Base-by-base conservation (phyloP, 768 basidiomycete species). In the Lactarius hatsudake region DNA sequence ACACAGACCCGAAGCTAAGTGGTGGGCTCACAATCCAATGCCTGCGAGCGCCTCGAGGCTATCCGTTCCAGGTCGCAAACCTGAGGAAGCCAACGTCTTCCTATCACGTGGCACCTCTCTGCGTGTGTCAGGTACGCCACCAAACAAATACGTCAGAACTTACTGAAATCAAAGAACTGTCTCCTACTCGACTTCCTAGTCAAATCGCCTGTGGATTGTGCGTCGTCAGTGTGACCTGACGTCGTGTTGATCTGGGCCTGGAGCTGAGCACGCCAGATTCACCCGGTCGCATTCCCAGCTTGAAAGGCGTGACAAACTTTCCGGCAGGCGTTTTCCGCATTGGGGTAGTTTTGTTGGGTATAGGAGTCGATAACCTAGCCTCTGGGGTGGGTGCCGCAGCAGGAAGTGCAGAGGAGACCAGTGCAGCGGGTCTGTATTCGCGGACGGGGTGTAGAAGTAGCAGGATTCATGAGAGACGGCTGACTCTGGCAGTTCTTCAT, bases 301-400 rank as follows among this genome's bases (percentile, higher is more conserved):
- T 90, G 74, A 90, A 89, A 36, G 85, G 85, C 0, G 85, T 80
- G 69, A 80, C 82, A 69, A 86, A 86, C 30, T 80, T 76, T 64
- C 79, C 82, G 17, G 2, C 15, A 5, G 73, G 28, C 12, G 2
- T 43, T 23, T 66, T 64, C 42, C 62, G 62, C 5, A 58, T 38
- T 55, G 67, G 56, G 12, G 63, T 63, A 30, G 62, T 64, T 13
- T 34, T 54, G n/a, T 48, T 23, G 6, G 43, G 45, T 40, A 58
- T 54, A 18, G 67, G 62, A 36, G 65, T 67, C 5, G 69, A 53
- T 28, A 70, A 64, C 9, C 51, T 58, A 7, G 69, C 61, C 4
- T 48, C 17, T 9, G 64, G 59, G 6, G 58, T 30, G 20, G 48
- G 59, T 3, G 51, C 58, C 8, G n/a, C 48, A 13, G 54, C 8